phyloP scores from a whole-genome alignment of 2,329 filamentous ascomycete species.

The Penicillium frequentans region DNA sequence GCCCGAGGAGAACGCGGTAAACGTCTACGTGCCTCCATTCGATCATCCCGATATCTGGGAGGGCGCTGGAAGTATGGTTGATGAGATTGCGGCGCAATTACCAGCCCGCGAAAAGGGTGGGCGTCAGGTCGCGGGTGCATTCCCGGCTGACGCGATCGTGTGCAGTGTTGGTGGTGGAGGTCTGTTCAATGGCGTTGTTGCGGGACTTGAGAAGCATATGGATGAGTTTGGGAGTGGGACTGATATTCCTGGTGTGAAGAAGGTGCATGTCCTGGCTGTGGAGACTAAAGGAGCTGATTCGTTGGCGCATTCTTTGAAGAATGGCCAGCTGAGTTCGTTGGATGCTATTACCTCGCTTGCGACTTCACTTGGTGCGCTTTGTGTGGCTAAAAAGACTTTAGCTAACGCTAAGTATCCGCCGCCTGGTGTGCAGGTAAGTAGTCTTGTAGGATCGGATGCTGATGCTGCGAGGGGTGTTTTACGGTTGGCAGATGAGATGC shows the following conservation, averaged over 20 bases:
- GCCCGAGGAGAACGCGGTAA: conserved; percentile 11
- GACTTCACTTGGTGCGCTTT: conserved; percentile 66
- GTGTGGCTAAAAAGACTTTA: conserved; percentile 65
- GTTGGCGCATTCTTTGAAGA: conserved; percentile 60
- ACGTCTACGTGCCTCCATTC: conserved; percentile 39
- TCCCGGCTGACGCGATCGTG: conserved; percentile 66
- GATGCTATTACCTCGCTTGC: conserved; percentile 71
- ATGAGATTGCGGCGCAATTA: conserved; percentile 38
- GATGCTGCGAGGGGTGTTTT: conserved; percentile 75
- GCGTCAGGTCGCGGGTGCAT: conserved; percentile 4
- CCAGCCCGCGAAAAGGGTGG: conserved; percentile 15
- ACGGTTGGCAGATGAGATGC: conserved; percentile 73
- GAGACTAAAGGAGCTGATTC: conserved; percentile 74
- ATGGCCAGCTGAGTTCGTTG: conserved; percentile 57
- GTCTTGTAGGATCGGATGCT: conserved; percentile 66
- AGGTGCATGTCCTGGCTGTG: conserved; percentile 60
- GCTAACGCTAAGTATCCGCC: conserved; percentile 55
- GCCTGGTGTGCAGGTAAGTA: conserved; percentile 48
- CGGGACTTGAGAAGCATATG: conserved; percentile 54
- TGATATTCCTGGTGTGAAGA: conserved; percentile 1
- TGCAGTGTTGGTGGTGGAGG: conserved; percentile 79
- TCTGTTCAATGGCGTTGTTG: conserved; percentile 70
- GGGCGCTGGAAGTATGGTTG: conserved; percentile 35
- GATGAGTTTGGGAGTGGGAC: not conserved
- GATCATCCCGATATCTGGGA: conserved; percentile 40